phyloP scores from a whole-genome alignment of 352 stramenopile species.

The Thalassiosira exigua region DNA sequence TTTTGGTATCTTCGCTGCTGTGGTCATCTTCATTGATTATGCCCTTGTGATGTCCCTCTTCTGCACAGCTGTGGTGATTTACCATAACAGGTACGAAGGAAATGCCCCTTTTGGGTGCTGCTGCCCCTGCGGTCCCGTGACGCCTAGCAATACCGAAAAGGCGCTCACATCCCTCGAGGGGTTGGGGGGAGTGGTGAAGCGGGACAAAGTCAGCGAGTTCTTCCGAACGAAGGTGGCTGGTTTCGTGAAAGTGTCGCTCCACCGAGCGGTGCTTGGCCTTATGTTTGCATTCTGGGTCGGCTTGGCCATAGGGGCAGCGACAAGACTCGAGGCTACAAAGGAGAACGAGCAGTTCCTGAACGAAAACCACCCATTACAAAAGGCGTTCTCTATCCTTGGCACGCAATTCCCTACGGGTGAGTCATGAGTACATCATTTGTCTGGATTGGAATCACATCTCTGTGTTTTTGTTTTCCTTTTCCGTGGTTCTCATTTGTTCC shows the following conservation, averaged over 20 bases:
- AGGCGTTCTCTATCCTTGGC: constrained; percentile 59
- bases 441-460: too few species aligned
- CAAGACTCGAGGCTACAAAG: constrained; percentile 57
- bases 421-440: too few species aligned
- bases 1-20: constrained; percentile 80
- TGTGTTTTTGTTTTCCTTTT: too few species aligned
- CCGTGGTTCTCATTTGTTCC: too few species aligned
- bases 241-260: constrained; percentile 50
- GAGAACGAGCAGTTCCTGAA: constrained; percentile 62
- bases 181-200: constrained; percentile 29
- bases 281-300: constrained; percentile 50
- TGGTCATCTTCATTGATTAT: constrained; percentile 79
- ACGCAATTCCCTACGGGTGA: constrained; percentile 56
- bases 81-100: constrained; percentile 61
- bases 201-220: constrained; percentile 53
- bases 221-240: constrained; percentile 47
- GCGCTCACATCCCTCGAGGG: constrained; percentile 20
- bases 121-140: constrained; percentile 41
- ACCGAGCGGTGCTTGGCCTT: constrained; percentile 45
- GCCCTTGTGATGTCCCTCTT: constrained; percentile 74
- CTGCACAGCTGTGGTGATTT: constrained; percentile 70
- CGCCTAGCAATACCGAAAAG: constrained; percentile 37
- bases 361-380: constrained; percentile 67
- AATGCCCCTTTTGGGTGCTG: constrained; percentile 52
- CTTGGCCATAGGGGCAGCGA: constrained; percentile 41